Evolutionary conservation across 164 flowering plant species (phyloP).

Genomic region (Platanus orientalis): DNA sequence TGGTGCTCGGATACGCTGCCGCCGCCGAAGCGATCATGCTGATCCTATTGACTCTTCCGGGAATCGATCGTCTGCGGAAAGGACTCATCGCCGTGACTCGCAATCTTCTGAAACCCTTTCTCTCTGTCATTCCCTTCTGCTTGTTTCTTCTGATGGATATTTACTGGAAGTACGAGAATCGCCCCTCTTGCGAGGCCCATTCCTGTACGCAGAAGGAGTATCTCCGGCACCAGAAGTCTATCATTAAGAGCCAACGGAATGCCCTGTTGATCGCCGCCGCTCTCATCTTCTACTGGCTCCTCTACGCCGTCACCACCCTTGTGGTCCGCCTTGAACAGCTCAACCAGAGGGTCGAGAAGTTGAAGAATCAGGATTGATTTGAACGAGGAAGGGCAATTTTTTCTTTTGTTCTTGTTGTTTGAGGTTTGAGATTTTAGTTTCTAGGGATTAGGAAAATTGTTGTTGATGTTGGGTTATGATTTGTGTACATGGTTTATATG

Average conservation of each 20-base stretch:
- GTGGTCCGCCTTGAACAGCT: slow-evolving; percentile 66
- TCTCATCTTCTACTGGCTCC: slow-evolving; percentile 79
- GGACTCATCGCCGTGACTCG: slow-evolving; percentile 35
- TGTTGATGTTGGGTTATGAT: too few relatives aligned
- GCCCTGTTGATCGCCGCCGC: slow-evolving; percentile 83
- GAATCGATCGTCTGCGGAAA: slow-evolving; percentile 26
- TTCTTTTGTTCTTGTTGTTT: too few relatives aligned
- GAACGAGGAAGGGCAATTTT: too few relatives aligned
- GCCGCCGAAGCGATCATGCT: slow-evolving; percentile 48
- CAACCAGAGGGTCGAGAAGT: slow-evolving; percentile 65
- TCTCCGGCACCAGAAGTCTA: slow-evolving; percentile 84
- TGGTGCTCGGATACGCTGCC: slow-evolving; percentile 10
- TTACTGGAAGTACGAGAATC: slow-evolving; percentile 18
- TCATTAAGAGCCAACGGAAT: slow-evolving; percentile 92
- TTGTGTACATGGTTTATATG: too few relatives aligned
- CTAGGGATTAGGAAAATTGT: too few relatives aligned
- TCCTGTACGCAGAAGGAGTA: slow-evolving; percentile 39
- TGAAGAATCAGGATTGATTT: slow-evolving; percentile 41
- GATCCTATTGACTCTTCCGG: slow-evolving; percentile 38
- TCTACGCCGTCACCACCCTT: slow-evolving; percentile 63
- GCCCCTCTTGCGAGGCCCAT: slow-evolving; percentile 25
- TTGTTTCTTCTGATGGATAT: not conserved
- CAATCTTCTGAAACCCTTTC: too few relatives aligned
- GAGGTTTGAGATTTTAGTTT: too few relatives aligned
- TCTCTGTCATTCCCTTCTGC: slow-evolving; percentile 41